Percentiles rank a stretch among this genome's conserved stretches.
These are phyloP conservation scores for Epichloe sylvatica DNA, from an alignment of 2,329 filamentous ascomycete genomes.

Conservation along the genomic window DNA sequence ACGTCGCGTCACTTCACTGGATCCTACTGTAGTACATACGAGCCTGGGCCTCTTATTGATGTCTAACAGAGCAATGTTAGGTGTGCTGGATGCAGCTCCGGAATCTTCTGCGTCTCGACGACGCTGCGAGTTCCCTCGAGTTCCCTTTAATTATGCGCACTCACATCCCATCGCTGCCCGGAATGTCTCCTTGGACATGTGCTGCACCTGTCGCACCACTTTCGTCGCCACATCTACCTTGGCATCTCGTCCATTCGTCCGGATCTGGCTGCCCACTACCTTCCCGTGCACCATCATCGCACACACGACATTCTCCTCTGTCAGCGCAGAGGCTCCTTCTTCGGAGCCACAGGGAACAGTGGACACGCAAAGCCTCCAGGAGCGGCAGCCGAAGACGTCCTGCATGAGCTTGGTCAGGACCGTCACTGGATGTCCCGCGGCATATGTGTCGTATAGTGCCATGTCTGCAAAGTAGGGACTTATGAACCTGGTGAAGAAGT, in stretches of 20 bases:
- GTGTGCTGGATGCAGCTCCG: no score
- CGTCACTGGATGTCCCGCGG: conserved; percentile 73
- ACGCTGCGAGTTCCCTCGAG: no score
- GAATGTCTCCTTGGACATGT: conserved; percentile 41
- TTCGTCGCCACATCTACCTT: conserved; percentile 52
- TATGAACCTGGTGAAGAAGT: conserved; percentile 65
- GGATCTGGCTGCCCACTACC: conserved; percentile 47
- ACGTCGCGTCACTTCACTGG: no score
- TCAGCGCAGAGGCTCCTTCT: conserved; percentile 24
- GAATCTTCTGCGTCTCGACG: no score
- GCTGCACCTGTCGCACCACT: conserved; percentile 35
- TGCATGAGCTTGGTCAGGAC: conserved; percentile 52
- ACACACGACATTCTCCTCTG: conserved; percentile 45
- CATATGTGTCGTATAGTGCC: conserved; percentile 73
- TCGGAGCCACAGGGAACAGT: conserved; percentile 28
- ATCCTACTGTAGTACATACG: no score
- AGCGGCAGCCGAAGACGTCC: conserved; percentile 48
- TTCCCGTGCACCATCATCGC: conserved; percentile 63
- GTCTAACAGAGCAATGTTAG: no score
- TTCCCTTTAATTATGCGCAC: conserved; percentile 27
- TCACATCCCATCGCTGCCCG: conserved; percentile 46
- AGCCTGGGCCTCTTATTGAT: no score
- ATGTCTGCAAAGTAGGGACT: conserved; percentile 74
- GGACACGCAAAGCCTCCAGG: conserved; percentile 40
- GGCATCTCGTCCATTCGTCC: conserved; percentile 56